These are phyloP conservation scores for Populus trichocarpa DNA, from an alignment of 441 rosid genomes.

Conservation along the genomic window DNA sequence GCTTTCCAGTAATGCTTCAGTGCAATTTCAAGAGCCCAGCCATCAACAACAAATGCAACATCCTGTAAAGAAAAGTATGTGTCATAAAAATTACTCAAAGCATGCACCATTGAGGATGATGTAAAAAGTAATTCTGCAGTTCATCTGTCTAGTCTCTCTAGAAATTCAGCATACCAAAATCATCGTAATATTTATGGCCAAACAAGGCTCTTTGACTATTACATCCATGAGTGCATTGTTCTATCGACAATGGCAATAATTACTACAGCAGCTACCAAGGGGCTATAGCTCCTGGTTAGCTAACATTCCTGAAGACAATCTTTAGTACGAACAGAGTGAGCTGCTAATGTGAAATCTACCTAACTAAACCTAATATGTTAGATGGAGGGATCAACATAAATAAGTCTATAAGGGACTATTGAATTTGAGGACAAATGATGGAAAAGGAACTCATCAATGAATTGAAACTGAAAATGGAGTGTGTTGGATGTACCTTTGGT, in stretches of 20 bases:
- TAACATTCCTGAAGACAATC: not conserved
- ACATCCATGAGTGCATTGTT: not conserved
- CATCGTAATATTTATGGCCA: not conserved
- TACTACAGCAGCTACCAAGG: not conserved
- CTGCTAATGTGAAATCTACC: not conserved
- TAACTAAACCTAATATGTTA: not conserved
- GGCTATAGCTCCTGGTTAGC: not conserved
- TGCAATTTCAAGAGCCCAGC: conserved; percentile 98
- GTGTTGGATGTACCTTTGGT: conserved; percentile 66
- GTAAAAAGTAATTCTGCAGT: not conserved
- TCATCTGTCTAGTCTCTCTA: not conserved
- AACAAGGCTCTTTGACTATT: not conserved
- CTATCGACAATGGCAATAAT: not conserved
- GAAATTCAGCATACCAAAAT: not conserved
- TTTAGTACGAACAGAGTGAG: not conserved
- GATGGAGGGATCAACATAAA: not conserved
- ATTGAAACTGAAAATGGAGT: not conserved
- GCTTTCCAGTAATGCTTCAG: conserved; percentile 76
- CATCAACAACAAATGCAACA: conserved; percentile 95
- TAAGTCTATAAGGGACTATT: not conserved
- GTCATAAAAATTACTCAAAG: not conserved
- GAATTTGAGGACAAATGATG: not conserved
- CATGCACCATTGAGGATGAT: not conserved
- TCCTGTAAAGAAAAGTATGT: conserved; percentile 41
- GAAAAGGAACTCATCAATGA: not conserved